phyloP scores from a whole-genome alignment of 2,329 filamentous ascomycete genomes.

The Parastagonospora nodorum region DNA sequence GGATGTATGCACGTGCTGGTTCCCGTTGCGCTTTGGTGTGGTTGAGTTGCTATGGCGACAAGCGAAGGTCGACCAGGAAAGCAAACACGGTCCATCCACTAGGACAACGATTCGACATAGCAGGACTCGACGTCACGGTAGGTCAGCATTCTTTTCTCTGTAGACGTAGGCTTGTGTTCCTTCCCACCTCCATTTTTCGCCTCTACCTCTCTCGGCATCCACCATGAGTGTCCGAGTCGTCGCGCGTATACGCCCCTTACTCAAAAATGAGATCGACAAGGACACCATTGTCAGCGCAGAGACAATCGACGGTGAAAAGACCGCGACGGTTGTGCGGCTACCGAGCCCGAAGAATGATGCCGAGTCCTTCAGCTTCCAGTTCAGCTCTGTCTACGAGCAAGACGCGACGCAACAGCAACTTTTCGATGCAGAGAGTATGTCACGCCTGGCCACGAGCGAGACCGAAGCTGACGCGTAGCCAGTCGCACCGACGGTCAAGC shows the following conservation, averaged over 20 bases:
- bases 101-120: constrained; percentile 22
- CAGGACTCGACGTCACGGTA: constrained; percentile 38
- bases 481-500: constrained; percentile 90
- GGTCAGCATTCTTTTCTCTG: constrained; percentile 40
- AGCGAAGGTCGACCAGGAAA: constrained; percentile 20
- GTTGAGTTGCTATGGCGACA: constrained; percentile 27
- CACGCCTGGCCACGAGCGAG: constrained; percentile 1
- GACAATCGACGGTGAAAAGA: constrained; percentile 46
- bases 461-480: constrained; percentile 26
- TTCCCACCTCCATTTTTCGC: constrained; percentile 13
- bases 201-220: constrained; percentile 11
- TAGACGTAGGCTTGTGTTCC: constrained; percentile 28
- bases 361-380: constrained; percentile 92
- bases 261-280: constrained; percentile 82
- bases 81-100: constrained; percentile 28
- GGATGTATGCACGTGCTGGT: constrained; percentile 18
- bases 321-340: constrained; percentile 75
- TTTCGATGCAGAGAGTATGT: constrained; percentile 83
- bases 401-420: constrained; percentile 81
- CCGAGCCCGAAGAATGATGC: constrained; percentile 91
- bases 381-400: constrained; percentile 89
- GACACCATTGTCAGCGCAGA: constrained; percentile 80
- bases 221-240: constrained; percentile 77
- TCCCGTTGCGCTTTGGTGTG: constrained; percentile 15
- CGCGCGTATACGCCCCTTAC: constrained; percentile 84